These are phyloP conservation scores for Monosporascus ibericus DNA, from an alignment of 2,329 filamentous ascomycete genomes.

Conservation along the genomic window DNA sequence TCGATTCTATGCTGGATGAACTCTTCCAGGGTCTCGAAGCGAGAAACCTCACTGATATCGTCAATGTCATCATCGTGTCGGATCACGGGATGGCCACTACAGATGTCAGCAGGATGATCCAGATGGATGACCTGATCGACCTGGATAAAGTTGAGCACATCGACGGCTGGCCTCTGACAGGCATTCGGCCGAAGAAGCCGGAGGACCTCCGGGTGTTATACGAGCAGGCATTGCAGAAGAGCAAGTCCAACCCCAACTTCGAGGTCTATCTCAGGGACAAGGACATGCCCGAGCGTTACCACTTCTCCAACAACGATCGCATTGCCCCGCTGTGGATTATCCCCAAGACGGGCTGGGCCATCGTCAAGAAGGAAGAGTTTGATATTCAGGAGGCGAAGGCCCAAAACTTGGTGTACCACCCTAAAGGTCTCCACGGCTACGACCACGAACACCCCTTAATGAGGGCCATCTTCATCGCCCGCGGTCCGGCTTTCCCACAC, in stretches of 20 bases:
- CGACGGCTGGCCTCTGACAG: slow-evolving; percentile 92
- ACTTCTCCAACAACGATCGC: slow-evolving; percentile 80
- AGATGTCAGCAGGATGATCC: slow-evolving; percentile 70
- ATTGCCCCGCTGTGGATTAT: slow-evolving; percentile 96
- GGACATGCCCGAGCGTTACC: slow-evolving; percentile 88
- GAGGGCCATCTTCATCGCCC: slow-evolving; percentile 89
- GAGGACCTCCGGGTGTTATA: slow-evolving; percentile 64
- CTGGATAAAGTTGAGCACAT: slow-evolving; percentile 70
- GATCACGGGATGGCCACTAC: slow-evolving; percentile 99
- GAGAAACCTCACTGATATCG: slow-evolving; percentile 80
- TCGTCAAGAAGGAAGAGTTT: slow-evolving; percentile 76
- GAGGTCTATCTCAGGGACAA: slow-evolving; percentile 82
- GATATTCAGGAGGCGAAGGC: slow-evolving; percentile 62
- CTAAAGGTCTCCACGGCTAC: slow-evolving; percentile 85
- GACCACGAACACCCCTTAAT: slow-evolving; percentile 93
- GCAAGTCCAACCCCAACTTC: slow-evolving; percentile 59
- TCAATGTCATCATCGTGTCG: slow-evolving; percentile 93
- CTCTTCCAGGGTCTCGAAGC: slow-evolving; percentile 70
- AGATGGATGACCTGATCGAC: slow-evolving; percentile 85
- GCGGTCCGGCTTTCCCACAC: slow-evolving; percentile 89
- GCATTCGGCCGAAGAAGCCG: slow-evolving; percentile 71
- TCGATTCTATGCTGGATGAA: slow-evolving; percentile 74
- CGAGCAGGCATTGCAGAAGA: slow-evolving; percentile 49
- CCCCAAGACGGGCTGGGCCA: slow-evolving; percentile 86
- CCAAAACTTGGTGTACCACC: slow-evolving; percentile 65